Conservation (phyloP, 495 filamentous ascomycete genomes). For the Neurospora sp. region DNA sequence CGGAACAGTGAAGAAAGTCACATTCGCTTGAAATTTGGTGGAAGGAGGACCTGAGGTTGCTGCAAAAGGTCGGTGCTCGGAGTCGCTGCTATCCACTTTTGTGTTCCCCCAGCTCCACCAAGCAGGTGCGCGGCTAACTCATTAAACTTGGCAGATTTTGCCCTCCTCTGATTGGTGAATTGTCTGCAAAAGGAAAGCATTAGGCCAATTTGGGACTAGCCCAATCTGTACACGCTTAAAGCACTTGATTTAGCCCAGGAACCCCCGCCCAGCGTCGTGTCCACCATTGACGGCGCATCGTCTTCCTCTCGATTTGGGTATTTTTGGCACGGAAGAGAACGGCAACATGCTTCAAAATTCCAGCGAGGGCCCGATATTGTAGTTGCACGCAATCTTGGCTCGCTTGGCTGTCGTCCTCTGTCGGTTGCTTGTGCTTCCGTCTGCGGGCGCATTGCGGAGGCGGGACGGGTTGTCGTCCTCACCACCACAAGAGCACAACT, state of each 20-base stretch:
- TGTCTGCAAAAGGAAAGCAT: neutral
- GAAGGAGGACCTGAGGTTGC: neutral
- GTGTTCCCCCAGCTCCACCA: neutral
- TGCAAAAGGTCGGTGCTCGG: too few relatives aligned
- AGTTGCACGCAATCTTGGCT: neutral
- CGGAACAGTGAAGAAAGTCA: neutral
- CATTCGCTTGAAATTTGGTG: neutral
- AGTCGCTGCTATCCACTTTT: neutral
- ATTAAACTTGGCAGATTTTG: constrained; percentile 13
- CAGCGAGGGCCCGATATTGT: neutral
- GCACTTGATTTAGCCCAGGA: neutral
- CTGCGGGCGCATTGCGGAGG: neutral
- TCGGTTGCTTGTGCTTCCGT: neutral
- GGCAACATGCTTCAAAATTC: neutral
- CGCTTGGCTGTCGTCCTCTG: neutral
- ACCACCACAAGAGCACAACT: neutral
- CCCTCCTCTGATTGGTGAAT: neutral
- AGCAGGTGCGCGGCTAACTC: constrained; percentile 19
- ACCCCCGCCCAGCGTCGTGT: neutral
- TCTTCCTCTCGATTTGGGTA: neutral
- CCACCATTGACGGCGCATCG: neutral
- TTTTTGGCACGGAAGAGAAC: neutral
- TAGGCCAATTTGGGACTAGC: neutral
- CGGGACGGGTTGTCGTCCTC: neutral
- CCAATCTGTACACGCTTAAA: neutral